Conservation (phyloP, 1,284 basidiomycete genomes). For the Stereum hirsutum region DNA sequence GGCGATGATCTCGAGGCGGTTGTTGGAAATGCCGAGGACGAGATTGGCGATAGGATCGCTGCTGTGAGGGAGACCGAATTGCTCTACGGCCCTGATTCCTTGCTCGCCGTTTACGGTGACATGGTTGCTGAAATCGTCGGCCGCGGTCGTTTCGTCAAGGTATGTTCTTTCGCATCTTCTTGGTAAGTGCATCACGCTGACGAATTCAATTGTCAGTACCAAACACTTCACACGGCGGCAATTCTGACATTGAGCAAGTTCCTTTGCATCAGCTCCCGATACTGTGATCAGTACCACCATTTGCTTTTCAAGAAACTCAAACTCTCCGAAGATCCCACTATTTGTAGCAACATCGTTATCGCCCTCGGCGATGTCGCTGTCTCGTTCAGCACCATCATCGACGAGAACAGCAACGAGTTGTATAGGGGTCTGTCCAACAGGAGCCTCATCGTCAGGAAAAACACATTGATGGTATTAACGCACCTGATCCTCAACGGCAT, state of each 20-base stretch:
- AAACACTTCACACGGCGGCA: constrained; percentile 79
- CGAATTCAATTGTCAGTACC: constrained; percentile 49
- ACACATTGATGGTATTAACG: constrained; percentile 97
- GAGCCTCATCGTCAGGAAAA: constrained; percentile 93
- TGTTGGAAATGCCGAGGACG: constrained; percentile 95
- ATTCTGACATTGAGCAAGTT: constrained; percentile 92
- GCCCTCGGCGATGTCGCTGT: constrained; percentile 96
- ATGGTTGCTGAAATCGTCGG: constrained; percentile 88
- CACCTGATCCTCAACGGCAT: constrained; percentile 97
- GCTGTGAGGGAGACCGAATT: constrained; percentile 83
- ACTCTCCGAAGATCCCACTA: constrained; percentile 81
- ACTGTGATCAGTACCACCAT: constrained; percentile 86
- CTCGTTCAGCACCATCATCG: constrained; percentile 92
- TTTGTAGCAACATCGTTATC: constrained; percentile 94
- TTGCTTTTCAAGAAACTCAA: constrained; percentile 92
- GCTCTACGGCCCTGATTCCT: constrained; percentile 74
- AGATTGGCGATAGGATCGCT: constrained; percentile 89
- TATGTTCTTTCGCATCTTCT: constrained; percentile 22
- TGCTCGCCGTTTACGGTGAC: constrained; percentile 83
- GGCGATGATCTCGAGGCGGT: constrained; percentile 93
- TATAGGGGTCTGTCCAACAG: constrained; percentile 89
- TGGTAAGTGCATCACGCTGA: constrained; percentile 1
- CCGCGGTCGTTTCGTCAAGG: constrained; percentile 82
- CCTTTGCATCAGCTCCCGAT: constrained; percentile 90
- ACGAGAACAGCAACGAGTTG: constrained; percentile 93